Percentiles rank a stretch among this genome's conserved stretches.
Evolutionary conservation across 2,329 filamentous ascomycete genomes (phyloP).

Genomic region (Aspergillus tubingensis): DNA sequence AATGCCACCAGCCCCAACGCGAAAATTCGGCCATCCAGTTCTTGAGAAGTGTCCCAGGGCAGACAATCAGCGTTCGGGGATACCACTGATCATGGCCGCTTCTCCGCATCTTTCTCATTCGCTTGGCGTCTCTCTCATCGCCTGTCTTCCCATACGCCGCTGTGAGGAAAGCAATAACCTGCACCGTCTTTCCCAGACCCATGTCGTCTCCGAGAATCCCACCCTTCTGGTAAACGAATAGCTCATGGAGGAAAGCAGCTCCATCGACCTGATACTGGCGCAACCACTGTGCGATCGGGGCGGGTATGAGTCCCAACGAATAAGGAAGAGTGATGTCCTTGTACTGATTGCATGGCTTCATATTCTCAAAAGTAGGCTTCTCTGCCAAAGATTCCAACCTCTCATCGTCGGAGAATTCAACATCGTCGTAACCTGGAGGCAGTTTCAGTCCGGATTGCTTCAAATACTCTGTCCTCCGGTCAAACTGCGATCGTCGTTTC

Average conservation of each 20-base stretch:
- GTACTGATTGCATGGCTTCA: conserved; percentile 68
- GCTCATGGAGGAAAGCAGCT: conserved; percentile 78
- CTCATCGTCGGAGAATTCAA: conserved; percentile 75
- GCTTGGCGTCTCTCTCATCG: conserved; percentile 79
- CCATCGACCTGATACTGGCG: conserved; percentile 90
- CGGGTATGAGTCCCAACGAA: conserved; percentile 80
- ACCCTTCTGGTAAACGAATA: conserved; percentile 88
- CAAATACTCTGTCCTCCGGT: conserved; percentile 60
- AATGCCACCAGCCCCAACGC: conserved; percentile 95
- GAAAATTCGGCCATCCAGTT: conserved; percentile 89
- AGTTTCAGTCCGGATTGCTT: conserved; percentile 70
- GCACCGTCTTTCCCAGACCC: conserved; percentile 95
- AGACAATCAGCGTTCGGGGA: conserved; percentile 79
- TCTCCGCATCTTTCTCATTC: conserved; percentile 82
- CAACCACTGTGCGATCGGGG: conserved; percentile 85
- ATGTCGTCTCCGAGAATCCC: conserved; percentile 95
- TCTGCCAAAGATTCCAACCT: conserved; percentile 63
- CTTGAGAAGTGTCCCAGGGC: conserved; percentile 80
- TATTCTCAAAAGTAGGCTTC: conserved; percentile 66
- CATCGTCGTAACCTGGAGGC: conserved; percentile 73
- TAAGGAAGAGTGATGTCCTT: conserved; percentile 73
- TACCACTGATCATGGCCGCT: conserved; percentile 68
- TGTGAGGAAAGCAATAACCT: conserved; percentile 89
- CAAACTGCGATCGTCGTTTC: conserved; percentile 68
- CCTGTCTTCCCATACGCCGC: conserved; percentile 93